These are phyloP conservation scores for Vairimorpha apis DNA, from an alignment of 371 early-diverging fungal species.

Conservation along the genomic window DNA sequence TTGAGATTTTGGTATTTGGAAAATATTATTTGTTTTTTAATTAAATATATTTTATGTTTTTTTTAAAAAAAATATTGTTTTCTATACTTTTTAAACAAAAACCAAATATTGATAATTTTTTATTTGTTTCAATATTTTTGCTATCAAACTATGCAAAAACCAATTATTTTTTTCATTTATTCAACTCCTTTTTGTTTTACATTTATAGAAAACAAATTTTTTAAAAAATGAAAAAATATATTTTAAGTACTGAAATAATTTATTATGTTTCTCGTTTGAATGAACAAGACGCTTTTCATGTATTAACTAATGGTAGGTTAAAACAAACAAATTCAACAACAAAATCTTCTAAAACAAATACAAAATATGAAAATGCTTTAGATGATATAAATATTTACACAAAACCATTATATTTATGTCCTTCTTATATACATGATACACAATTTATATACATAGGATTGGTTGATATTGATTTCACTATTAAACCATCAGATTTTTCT, in stretches of 20 bases:
- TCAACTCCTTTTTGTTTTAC: neutral
- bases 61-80: too few species aligned
- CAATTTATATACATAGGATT: neutral
- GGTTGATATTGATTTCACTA: neutral
- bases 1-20: too few species aligned
- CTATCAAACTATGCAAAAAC: too few species aligned
- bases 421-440: neutral
- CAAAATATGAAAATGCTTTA: neutral
- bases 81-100: too few species aligned
- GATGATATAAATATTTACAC: neutral
- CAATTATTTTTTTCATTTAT: neutral
- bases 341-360: constrained; percentile 3
- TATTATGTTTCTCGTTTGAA: constrained; percentile 4
- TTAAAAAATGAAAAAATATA: neutral
- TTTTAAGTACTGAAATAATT: neutral
- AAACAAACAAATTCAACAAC: neutral
- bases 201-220: neutral
- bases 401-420: neutral
- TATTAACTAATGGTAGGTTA: neutral
- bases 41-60: too few species aligned
- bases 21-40: too few species aligned
- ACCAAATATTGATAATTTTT: too few species aligned
- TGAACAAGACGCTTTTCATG: neutral
- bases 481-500: neutral
- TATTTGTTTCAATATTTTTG: too few species aligned